Evolutionary conservation across 2,329 filamentous ascomycete genomes (phyloP).

Genomic region (Dothistroma septosporum): DNA sequence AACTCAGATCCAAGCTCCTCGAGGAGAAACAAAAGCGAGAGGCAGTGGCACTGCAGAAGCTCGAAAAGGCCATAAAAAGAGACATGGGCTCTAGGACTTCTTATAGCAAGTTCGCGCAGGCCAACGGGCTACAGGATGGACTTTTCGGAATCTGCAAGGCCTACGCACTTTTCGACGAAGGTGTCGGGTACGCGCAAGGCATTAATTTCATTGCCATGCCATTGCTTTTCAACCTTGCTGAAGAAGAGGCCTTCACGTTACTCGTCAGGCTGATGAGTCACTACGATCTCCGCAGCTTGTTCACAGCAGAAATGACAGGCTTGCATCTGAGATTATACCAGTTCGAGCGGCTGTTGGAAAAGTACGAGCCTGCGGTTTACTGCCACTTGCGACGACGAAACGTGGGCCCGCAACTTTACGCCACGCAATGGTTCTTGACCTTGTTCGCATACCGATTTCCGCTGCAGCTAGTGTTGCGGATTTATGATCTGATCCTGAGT

Average conservation of each 20-base stretch:
- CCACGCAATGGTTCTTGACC: slow-evolving; percentile 98
- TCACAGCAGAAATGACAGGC: slow-evolving; percentile 93
- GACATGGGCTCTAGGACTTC: slow-evolving; percentile 90
- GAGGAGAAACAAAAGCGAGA: slow-evolving; percentile 75
- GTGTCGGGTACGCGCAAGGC: slow-evolving; percentile 92
- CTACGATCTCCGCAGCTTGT: slow-evolving; percentile 87
- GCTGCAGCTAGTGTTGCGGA: slow-evolving; percentile 87
- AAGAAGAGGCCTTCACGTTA: slow-evolving; percentile 93
- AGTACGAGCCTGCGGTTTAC: slow-evolving; percentile 88
- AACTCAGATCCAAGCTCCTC: slow-evolving; percentile 61
- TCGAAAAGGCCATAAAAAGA: slow-evolving; percentile 87
- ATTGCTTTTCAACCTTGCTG: slow-evolving; percentile 93
- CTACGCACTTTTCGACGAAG: slow-evolving; percentile 91
- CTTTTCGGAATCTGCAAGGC: slow-evolving; percentile 96
- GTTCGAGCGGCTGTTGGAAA: slow-evolving; percentile 90
- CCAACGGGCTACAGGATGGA: slow-evolving; percentile 85
- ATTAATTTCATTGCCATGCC: slow-evolving; percentile 99
- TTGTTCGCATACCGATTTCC: slow-evolving; percentile 98
- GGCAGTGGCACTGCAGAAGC: slow-evolving; percentile 64
- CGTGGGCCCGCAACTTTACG: slow-evolving; percentile 88
- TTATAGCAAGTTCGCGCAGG: slow-evolving; percentile 92
- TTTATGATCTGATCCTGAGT: slow-evolving; percentile 91
- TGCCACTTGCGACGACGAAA: slow-evolving; percentile 86
- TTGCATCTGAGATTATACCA: slow-evolving; percentile 90
- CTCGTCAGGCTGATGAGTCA: slow-evolving; percentile 95